Evolutionary conservation across 306 rosid genomes (phyloP).

Genomic region (Cyamopsis tetragonoloba): DNA sequence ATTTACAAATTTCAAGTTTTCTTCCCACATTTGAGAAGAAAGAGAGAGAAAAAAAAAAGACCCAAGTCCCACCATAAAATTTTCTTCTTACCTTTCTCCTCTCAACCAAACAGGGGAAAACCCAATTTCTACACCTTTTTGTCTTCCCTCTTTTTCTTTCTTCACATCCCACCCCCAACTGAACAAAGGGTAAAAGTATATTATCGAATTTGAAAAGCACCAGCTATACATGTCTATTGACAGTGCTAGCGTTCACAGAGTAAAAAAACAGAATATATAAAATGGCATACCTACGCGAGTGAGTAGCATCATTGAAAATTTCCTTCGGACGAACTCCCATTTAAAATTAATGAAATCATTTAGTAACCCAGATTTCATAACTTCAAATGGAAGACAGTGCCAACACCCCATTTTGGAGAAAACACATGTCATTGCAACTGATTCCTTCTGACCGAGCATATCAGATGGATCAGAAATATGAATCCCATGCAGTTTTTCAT

Average conservation of each 20-base stretch:
- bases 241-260: background rate
- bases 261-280: slow-evolving; percentile 18
- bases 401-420: slow-evolving; percentile 56
- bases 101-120: no score
- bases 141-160: no score
- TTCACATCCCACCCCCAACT: no score
- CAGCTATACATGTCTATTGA: background rate
- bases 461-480: slow-evolving; percentile 29
- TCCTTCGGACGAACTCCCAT: slow-evolving; percentile 81
- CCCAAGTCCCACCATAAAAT: no score
- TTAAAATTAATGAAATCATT: slow-evolving; percentile 52
- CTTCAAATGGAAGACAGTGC: slow-evolving; percentile 63
- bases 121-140: no score
- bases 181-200: background rate
- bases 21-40: no score
- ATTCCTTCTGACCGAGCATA: slow-evolving; percentile 26
- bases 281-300: slow-evolving; percentile 55
- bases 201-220: background rate
- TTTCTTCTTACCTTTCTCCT: no score
- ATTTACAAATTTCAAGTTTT: no score
- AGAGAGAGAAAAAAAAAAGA: no score
- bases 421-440: slow-evolving; percentile 34
- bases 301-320: slow-evolving; percentile 60
- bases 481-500: slow-evolving; percentile 31
- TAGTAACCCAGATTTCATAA: slow-evolving; percentile 49